A percentile compares a stretch with the other conserved stretches of the same genome.
Evolutionary conservation across 2,329 filamentous ascomycete species (phyloP).

Genomic region (Trichoderma breve): DNA sequence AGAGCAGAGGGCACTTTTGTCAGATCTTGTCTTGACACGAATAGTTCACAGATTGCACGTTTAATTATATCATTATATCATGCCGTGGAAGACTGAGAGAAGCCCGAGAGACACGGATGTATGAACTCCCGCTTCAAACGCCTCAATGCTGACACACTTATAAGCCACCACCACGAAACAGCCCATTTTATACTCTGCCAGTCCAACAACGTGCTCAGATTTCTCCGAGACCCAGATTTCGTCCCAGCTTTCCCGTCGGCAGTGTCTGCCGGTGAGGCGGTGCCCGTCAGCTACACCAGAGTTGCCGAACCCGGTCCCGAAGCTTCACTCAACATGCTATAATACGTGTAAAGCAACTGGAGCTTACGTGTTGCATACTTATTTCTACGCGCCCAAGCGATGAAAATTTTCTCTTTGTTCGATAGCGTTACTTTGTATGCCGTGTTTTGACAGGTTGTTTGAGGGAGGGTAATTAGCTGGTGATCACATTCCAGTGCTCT

Average conservation of each 20-base stretch:
- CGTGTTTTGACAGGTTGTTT: background rate
- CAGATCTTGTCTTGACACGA: rapidly evolving
- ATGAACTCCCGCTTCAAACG: background rate
- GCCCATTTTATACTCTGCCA: background rate
- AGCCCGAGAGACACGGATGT: background rate
- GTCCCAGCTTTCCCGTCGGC: background rate
- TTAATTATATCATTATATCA: background rate
- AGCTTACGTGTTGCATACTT: background rate
- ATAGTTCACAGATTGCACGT: background rate
- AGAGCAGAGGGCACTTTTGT: background rate
- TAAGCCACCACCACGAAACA: background rate
- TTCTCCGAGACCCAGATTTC: background rate
- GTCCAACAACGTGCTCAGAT: background rate
- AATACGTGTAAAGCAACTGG: background rate
- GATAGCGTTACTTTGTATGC: background rate
- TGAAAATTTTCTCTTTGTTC: background rate
- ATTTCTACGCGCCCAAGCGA: background rate
- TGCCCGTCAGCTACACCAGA: background rate
- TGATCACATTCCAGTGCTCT: background rate
- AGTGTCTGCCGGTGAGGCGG: background rate
- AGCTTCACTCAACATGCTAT: background rate
- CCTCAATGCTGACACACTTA: background rate
- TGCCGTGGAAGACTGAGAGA: background rate
- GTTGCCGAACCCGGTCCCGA: background rate
- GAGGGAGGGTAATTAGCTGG: background rate